These are phyloP conservation scores for Microbotryum silenes-acaulis DNA, from an alignment of 1,284 basidiomycete genomes.

Conservation along the genomic window DNA sequence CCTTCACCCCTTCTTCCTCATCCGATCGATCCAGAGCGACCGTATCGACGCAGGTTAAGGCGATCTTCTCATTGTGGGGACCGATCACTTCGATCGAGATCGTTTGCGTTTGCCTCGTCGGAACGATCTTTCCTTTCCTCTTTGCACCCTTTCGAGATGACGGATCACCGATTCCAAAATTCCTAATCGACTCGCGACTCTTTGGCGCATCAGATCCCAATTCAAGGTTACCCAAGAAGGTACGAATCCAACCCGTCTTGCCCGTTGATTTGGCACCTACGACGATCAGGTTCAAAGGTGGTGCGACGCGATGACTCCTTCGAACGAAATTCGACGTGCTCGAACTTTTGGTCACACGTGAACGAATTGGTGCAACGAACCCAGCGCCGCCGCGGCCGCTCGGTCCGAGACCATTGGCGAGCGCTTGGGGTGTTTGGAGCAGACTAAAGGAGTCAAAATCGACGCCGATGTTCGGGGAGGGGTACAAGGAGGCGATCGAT, in stretches of 20 bases:
- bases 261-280: constrained; percentile 68
- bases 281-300: constrained; percentile 76
- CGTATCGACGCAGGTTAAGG: constrained; percentile 69
- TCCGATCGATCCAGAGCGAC: constrained; percentile 64
- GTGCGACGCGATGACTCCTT: constrained; percentile 43
- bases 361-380: too few species aligned
- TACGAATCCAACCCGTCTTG: constrained; percentile 64
- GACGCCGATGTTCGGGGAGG: too few species aligned
- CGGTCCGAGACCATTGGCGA: too few species aligned
- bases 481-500: too few species aligned
- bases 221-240: constrained; percentile 17
- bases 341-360: neutral
- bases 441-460: too few species aligned
- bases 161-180: neutral
- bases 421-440: too few species aligned
- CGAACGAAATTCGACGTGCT: neutral
- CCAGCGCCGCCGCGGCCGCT: too few species aligned
- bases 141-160: neutral
- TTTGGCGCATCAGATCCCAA: neutral
- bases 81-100: constrained; percentile 24
- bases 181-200: neutral
- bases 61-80: constrained; percentile 42
- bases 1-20: constrained; percentile 18
- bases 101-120: constrained; percentile 1
- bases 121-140: neutral